Percentiles rank a stretch among this genome's conserved stretches.
Evolutionary conservation across 83 land plant species (phyloP).

Genomic region (Picea abies): DNA sequence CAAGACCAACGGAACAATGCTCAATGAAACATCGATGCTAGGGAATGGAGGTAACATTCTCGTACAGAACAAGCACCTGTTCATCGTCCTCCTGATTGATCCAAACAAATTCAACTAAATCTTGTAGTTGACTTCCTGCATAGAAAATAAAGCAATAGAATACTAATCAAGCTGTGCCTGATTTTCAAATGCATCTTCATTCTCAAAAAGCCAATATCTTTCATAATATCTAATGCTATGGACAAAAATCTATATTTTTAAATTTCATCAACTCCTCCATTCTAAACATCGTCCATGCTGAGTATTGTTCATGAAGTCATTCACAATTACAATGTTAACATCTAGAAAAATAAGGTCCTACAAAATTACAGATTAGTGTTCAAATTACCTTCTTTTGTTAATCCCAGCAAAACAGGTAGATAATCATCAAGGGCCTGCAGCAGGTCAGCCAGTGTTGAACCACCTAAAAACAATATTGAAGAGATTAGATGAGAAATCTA

Average conservation of each 20-base stretch:
- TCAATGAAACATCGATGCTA: background rate
- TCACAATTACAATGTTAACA: background rate
- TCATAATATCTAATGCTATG: background rate
- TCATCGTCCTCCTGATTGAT: conserved; percentile 76
- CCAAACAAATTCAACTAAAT: conserved; percentile 76
- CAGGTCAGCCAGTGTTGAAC: conserved; percentile 55
- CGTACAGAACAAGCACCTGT: conserved; percentile 35
- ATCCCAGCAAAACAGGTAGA: conserved; percentile 71
- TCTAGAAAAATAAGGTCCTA: background rate
- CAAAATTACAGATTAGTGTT: background rate
- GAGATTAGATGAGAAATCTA: background rate
- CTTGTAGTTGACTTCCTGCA: conserved; percentile 47
- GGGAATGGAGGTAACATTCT: background rate
- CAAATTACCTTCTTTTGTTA: conserved; percentile 75
- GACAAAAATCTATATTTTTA: background rate
- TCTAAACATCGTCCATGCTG: background rate
- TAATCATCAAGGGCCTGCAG: conserved; percentile 85
- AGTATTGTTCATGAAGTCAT: background rate
- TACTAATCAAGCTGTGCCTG: background rate
- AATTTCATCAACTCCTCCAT: background rate
- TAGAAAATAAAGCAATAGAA: background rate
- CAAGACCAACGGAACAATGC: background rate
- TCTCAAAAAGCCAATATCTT: background rate
- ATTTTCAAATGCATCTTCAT: background rate
- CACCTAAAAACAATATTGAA: conserved; percentile 43